These are phyloP conservation scores for Vitis riparia DNA, from an alignment of 164 flowering plant genomes.

Conservation along the genomic window DNA sequence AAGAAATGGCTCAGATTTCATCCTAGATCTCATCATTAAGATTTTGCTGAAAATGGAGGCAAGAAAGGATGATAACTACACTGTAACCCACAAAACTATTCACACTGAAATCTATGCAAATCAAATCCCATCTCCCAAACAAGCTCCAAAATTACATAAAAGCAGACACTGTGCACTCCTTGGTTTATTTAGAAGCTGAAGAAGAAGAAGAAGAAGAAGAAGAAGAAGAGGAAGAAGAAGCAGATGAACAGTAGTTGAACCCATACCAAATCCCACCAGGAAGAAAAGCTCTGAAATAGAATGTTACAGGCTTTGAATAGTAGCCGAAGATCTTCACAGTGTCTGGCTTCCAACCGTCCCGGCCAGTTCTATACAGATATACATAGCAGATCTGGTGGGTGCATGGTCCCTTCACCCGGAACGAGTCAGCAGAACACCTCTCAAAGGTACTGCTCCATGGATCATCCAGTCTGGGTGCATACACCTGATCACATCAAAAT, in stretches of 20 bases:
- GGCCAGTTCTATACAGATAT: constrained; percentile 56
- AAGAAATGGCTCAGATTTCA: no score
- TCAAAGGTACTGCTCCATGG: constrained; percentile 43
- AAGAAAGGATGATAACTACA: no score
- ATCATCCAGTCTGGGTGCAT: constrained; percentile 49
- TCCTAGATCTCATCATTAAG: no score
- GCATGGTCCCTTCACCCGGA: constrained; percentile 39
- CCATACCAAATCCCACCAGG: constrained; percentile 68
- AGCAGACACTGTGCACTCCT: no score
- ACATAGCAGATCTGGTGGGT: constrained; percentile 52
- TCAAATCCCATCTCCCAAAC: no score
- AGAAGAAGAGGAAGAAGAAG: not conserved
- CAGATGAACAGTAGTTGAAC: constrained; percentile 39
- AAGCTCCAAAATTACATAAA: no score
- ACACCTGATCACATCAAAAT: constrained; percentile 33
- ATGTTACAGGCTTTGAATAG: constrained; percentile 29
- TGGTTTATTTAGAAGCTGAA: not conserved
- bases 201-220: constrained; percentile 3
- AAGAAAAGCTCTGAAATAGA: constrained; percentile 42
- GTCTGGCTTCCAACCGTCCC: constrained; percentile 75
- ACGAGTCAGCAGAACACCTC: constrained; percentile 48
- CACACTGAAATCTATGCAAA: no score
- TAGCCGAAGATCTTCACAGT: constrained; percentile 39
- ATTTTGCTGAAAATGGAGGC: no score
- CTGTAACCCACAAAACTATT: no score